phyloP scores from a whole-genome alignment of 495 filamentous ascomycete genomes.

The Trichocladium uniseriatum region DNA sequence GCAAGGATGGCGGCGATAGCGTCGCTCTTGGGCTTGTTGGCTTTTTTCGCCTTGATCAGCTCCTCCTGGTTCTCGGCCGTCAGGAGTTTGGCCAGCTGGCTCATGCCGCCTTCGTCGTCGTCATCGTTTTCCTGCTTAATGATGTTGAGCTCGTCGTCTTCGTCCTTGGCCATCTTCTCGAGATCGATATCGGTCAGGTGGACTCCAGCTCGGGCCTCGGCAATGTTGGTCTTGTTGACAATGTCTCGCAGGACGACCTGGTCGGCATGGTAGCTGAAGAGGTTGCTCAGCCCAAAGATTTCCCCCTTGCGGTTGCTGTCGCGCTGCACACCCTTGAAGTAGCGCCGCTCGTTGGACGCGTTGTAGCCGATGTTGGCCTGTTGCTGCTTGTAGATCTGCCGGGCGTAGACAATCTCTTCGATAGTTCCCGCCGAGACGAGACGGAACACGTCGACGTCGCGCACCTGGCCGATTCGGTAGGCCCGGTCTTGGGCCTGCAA shows the following conservation, averaged over 20 bases:
- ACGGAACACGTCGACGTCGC: conserved; percentile 94
- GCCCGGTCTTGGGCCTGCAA: conserved; percentile 95
- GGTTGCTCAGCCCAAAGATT: conserved; percentile 82
- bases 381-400: conserved; percentile 98
- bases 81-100: conserved; percentile 64
- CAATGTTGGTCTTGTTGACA: conserved; percentile 95
- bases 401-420: conserved; percentile 93
- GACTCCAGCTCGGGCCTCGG: conserved; percentile 82
- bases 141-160: conserved; percentile 30
- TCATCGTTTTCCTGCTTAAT: conserved; percentile 38
- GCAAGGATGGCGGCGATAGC: conserved; percentile 84
- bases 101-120: conserved; percentile 56
- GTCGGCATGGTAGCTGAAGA: conserved; percentile 76
- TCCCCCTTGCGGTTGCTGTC: conserved; percentile 73
- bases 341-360: conserved; percentile 81
- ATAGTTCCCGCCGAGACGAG: conserved; percentile 90
- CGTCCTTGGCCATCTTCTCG: conserved; percentile 49
- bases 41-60: conserved; percentile 11
- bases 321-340: conserved; percentile 92
- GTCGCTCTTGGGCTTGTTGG: conserved; percentile 48
- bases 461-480: conserved; percentile 86
- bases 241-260: conserved; percentile 80
- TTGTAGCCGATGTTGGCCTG: conserved; percentile 97
- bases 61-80: conserved; percentile 42
- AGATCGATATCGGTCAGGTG: conserved; percentile 65